Conservation (phyloP, 2,329 filamentous ascomycete species). For the Microcyclosporella mali region DNA sequence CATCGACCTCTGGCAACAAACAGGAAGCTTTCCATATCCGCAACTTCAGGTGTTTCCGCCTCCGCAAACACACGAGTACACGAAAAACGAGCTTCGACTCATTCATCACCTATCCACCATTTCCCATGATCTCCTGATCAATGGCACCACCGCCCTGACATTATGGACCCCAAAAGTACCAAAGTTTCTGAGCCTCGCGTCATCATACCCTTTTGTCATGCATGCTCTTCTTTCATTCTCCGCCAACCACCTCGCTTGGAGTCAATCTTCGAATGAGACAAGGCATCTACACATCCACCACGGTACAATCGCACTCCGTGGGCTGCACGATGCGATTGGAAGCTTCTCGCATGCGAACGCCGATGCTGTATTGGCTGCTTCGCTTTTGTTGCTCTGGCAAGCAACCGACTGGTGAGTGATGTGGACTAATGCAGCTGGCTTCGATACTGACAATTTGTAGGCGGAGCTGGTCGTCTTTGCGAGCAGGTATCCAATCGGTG, state of each 20-base stretch:
- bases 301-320: constrained; percentile 76
- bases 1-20: constrained; percentile 76
- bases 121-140: constrained; percentile 74
- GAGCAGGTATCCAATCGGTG: constrained; percentile 85
- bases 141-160: constrained; percentile 68
- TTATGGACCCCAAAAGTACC: constrained; percentile 91
- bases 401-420: constrained; percentile 80
- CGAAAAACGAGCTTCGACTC: constrained; percentile 72
- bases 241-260: constrained; percentile 87
- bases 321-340: constrained; percentile 79
- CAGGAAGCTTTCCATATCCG: constrained; percentile 78
- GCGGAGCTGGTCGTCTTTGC: constrained; percentile 86
- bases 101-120: constrained; percentile 87
- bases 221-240: constrained; percentile 86
- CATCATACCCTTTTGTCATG: constrained; percentile 84
- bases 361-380: constrained; percentile 86
- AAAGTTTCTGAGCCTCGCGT: constrained; percentile 79
- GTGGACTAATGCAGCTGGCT: background rate
- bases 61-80: constrained; percentile 65
- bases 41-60: constrained; percentile 70
- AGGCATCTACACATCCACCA: constrained; percentile 87
- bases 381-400: constrained; percentile 90
- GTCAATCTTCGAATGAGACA: constrained; percentile 77
- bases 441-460: constrained; percentile 40
- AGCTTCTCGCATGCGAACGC: constrained; percentile 79